These are phyloP conservation scores for Trametes elegans DNA, from an alignment of 768 basidiomycete genomes.

Conservation along the genomic window DNA sequence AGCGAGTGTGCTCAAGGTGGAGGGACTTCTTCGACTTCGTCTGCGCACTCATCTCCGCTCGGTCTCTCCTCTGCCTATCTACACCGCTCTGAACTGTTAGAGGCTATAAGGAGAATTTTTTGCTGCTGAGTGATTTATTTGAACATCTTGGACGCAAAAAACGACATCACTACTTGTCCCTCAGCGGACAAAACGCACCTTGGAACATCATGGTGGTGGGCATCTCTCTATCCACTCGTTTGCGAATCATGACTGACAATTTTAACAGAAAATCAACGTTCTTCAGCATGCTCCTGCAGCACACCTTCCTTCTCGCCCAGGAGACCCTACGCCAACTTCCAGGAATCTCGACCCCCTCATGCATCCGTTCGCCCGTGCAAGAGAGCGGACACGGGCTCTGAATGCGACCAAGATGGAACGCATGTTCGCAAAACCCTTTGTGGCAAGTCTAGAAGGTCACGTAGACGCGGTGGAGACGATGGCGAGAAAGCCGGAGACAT, in stretches of 20 bases:
- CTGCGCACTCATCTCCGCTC: not conserved
- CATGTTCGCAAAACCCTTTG: constrained; percentile 97
- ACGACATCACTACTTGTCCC: not conserved
- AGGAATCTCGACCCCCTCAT: constrained; percentile 93
- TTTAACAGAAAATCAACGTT: constrained; percentile 77
- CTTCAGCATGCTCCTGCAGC: constrained; percentile 78
- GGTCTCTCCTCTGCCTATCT: not conserved
- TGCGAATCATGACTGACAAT: not conserved
- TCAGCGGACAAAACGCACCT: too few relatives aligned
- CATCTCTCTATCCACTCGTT: not conserved
- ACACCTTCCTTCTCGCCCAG: constrained; percentile 71
- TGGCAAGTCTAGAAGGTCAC: constrained; percentile 89
- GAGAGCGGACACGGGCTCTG: constrained; percentile 91
- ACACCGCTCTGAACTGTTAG: too few relatives aligned
- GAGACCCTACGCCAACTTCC: constrained; percentile 84
- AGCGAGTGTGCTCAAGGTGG: not conserved
- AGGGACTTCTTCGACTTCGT: not conserved
- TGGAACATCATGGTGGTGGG: constrained; percentile 18
- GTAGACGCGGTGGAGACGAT: constrained; percentile 91
- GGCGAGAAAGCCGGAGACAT: constrained; percentile 64
- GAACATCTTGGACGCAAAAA: too few relatives aligned
- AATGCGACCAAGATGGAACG: constrained; percentile 97
- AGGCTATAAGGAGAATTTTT: too few relatives aligned
- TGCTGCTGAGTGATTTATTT: too few relatives aligned
- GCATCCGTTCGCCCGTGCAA: constrained; percentile 90